A percentile compares a stretch with the other conserved stretches of the same genome.
These are phyloP conservation scores for Crotalaria pallida DNA, from an alignment of 306 rosid genomes.

Conservation along the genomic window DNA sequence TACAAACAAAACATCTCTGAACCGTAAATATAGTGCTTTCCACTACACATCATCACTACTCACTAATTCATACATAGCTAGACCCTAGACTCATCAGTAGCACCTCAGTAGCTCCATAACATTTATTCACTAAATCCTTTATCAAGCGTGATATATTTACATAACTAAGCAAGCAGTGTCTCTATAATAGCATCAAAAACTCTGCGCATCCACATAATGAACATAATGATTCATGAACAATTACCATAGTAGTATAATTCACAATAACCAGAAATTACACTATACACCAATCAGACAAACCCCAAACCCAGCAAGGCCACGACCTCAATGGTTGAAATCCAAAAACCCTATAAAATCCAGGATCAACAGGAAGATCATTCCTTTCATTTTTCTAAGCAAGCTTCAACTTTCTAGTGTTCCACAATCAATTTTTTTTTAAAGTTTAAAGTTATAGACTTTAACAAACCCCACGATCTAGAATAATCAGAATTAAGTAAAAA, in stretches of 20 bases:
- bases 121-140: background rate
- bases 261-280: background rate
- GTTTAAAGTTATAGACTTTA: background rate
- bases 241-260: background rate
- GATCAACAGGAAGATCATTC: background rate
- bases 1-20: background rate
- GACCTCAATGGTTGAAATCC: background rate
- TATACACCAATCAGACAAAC: background rate
- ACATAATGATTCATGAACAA: background rate
- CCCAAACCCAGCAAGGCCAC: background rate
- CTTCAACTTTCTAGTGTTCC: background rate
- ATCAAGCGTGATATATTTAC: background rate
- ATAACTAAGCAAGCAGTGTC: background rate
- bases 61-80: background rate
- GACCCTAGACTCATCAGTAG: background rate
- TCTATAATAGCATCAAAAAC: background rate
- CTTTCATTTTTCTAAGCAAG: background rate
- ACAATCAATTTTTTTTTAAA: background rate
- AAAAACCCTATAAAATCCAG: background rate
- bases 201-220: background rate
- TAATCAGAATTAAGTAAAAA: background rate
- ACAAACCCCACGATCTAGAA: slow-evolving; percentile 8
- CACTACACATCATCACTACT: background rate
- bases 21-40: background rate
- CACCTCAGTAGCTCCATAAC: background rate